Conservation (phyloP, 805 yeast species). For the Kregervanrija delftensis region DNA sequence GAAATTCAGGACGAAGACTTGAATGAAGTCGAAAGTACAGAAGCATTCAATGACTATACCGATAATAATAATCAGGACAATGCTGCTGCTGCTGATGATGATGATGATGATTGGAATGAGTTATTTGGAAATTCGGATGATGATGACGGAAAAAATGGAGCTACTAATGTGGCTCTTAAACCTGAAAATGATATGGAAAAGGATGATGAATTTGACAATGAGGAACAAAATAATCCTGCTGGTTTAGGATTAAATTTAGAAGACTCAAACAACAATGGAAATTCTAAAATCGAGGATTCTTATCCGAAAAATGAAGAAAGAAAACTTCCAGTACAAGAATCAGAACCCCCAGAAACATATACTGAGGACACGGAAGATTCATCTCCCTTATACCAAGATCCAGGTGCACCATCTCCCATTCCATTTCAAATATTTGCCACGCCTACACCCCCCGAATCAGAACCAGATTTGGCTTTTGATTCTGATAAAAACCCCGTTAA, state of each 20-base stretch:
- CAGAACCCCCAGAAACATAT: too few relatives aligned
- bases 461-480: constrained; percentile 1
- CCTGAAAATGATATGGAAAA: constrained; percentile 9
- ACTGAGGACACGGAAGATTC: constrained; percentile 25
- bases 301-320: constrained; percentile 2
- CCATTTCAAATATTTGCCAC: constrained; percentile 41
- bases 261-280: too few relatives aligned
- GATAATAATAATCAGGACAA: neutral
- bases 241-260: too few relatives aligned
- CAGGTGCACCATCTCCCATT: constrained; percentile 77
- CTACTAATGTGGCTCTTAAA: constrained; percentile 1
- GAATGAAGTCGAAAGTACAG: neutral
- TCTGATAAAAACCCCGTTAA: neutral
- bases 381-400: constrained; percentile 61
- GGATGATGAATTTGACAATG: constrained; percentile 14
- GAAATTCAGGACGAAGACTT: neutral
- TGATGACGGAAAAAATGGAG: constrained; percentile 9
- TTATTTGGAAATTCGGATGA: constrained; percentile 19
- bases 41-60: neutral
- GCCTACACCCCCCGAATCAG: constrained; percentile 20
- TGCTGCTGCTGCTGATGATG: neutral
- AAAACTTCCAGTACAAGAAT: neutral
- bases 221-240: neutral
- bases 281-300: too few relatives aligned
- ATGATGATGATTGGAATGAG: constrained; percentile 25